Conservation (phyloP, 768 basidiomycete species). For the Harrya chromipes region DNA sequence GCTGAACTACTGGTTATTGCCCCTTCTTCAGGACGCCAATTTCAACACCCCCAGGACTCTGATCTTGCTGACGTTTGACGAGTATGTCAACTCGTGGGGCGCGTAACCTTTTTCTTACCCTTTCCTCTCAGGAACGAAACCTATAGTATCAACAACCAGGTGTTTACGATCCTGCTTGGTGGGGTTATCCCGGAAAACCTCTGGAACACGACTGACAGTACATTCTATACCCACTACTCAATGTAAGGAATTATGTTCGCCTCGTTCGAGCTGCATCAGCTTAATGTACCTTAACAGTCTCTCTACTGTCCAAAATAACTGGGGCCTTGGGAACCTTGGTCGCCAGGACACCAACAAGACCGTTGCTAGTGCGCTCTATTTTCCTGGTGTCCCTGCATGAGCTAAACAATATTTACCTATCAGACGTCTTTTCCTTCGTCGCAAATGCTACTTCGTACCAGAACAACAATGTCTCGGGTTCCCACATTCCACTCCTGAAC, state of each 20-base stretch:
- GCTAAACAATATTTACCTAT: not conserved
- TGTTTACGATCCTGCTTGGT: constrained; percentile 45
- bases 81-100: constrained; percentile 36
- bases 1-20: constrained; percentile 49
- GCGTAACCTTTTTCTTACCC: not conserved
- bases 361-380: constrained; percentile 13
- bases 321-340: constrained; percentile 58
- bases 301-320: constrained; percentile 57
- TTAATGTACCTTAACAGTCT: constrained; percentile 27
- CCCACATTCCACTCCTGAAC: constrained; percentile 37
- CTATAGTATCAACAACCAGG: constrained; percentile 42
- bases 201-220: constrained; percentile 45
- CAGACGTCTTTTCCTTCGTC: constrained; percentile 54
- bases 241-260: constrained; percentile 15
- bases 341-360: constrained; percentile 53
- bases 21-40: constrained; percentile 44
- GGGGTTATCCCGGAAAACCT: constrained; percentile 42
- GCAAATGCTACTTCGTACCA: constrained; percentile 44
- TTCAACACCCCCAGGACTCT: constrained; percentile 57
- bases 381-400: not conserved
- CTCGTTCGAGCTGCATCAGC: not conserved
- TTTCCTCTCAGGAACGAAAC: constrained; percentile 23
- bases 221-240: constrained; percentile 63
- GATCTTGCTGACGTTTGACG: constrained; percentile 63
- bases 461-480: constrained; percentile 32